phyloP scores from a whole-genome alignment of 352 stramenopile species.

The Thalassiosira hispida region DNA sequence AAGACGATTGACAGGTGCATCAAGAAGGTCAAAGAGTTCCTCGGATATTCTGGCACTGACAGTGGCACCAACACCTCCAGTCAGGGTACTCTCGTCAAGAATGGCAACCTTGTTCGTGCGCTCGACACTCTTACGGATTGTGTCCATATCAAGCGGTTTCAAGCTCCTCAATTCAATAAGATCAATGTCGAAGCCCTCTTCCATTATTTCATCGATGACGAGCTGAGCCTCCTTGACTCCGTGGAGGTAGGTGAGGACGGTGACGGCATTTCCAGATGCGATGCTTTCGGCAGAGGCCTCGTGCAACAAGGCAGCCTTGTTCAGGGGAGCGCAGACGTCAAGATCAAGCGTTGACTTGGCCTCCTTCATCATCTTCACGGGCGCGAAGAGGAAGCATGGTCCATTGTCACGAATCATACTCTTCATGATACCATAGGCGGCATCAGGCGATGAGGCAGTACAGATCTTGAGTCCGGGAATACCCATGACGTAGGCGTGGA shows the following conservation, averaged over 20 bases:
- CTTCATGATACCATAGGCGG: constrained; percentile 90
- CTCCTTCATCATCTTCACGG: constrained; percentile 93
- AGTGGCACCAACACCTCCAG: constrained; percentile 88
- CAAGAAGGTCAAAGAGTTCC: constrained; percentile 87
- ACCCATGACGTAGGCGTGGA: constrained; percentile 92
- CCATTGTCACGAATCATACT: constrained; percentile 91
- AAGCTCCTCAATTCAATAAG: constrained; percentile 89
- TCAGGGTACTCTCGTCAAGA: constrained; percentile 88
- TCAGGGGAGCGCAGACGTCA: constrained; percentile 86
- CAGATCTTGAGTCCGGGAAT: constrained; percentile 91
- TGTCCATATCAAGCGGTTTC: constrained; percentile 90
- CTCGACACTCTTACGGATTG: constrained; percentile 84
- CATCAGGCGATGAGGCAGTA: constrained; percentile 86
- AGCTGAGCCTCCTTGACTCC: constrained; percentile 88
- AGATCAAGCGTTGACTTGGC: constrained; percentile 86
- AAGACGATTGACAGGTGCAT: constrained; percentile 88
- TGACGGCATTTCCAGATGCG: constrained; percentile 84
- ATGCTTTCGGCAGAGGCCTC: constrained; percentile 83
- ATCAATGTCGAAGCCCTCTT: constrained; percentile 88
- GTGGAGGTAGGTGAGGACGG: constrained; percentile 90
- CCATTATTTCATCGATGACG: constrained; percentile 81
- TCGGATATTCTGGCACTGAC: constrained; percentile 85
- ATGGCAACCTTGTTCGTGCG: constrained; percentile 88
- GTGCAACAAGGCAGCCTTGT: constrained; percentile 87
- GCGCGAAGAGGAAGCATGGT: constrained; percentile 89